Base-by-base conservation (phyloP, 2,329 filamentous ascomycete species). In the Phoma sp. region DNA sequence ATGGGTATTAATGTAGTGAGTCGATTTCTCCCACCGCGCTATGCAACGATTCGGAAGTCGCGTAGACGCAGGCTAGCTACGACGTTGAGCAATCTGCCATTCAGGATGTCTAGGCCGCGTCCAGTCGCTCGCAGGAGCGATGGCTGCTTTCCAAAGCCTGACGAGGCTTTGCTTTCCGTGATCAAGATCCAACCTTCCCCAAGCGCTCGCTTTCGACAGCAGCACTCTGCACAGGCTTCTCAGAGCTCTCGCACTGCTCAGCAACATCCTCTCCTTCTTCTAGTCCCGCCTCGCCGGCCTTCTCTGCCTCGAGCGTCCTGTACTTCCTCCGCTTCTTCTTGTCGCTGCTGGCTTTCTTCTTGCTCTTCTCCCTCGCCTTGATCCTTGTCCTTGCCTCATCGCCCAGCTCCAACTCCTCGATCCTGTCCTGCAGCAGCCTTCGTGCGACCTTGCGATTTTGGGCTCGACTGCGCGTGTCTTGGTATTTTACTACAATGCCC, bases 401-500 rank as follows among this genome's bases (percentile, higher is more conserved):
- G 2, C 93, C 93, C 63, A 91, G 88, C 62, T 85, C 79, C 32
- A 89, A 65, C 62, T 89, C 82, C 74, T 99, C 95, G n/a, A 91
- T 78, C 65, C 83, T 86, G 64, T 90, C 86, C 23, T 89, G 90
- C 27, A 97, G 81, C 37, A 96, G 79, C 61, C 86, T 81, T 36
- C 93, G 84, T 10, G 95, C 95, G 58, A 91, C 88, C 74, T 89
- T 93, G 59, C 93, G 86, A 73, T 99, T 99, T 76, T 96, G 90
- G 52, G 84, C 84, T 14, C 91, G 86, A 1, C 90, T 96, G 42
- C 95, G 87, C 7, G 95, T 98, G 18, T 89, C 91, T 77, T 99
- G 95, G 51, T 86, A 93, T 78, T 99, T 99, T 59, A 99, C 85
- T 11, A 98, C 93, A 47, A 97, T 86, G 57, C 93, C 93, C 0